Evolutionary conservation across 208 protist species (phyloP), one percentile per base, ranked within the genome.

Genomic region (Endotrypanum monterogeii): DNA sequence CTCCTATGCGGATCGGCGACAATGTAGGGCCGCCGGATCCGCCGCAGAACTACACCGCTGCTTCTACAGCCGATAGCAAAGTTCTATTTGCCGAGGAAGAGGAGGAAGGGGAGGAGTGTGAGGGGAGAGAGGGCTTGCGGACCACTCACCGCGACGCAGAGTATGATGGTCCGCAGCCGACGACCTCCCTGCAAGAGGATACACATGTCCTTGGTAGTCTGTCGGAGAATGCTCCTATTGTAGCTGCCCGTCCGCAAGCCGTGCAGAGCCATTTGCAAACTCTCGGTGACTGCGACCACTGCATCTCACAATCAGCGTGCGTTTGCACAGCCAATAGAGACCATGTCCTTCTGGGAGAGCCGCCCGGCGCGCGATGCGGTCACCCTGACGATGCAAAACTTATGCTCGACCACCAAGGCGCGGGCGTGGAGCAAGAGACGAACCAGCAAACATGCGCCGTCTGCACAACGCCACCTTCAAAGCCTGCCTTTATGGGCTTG

Each of bases 61-160:
- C 54, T 35, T 75, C 63, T 37, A 75, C 69, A 23, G 70, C 55
- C 18, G 69, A 74, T 23, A 75, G 76, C 62, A 80, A 71, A 46
- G 46, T 66, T 3, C 69, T 74, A 4, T 74, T 80, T 37, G 62
- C 51, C 41, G 75, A 79, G 35, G 75, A 74, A 16, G 69, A 75
- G 2, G 69, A 75, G 6, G 69, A 80, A 16, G 69, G 56, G 28
- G 62, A 32, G 3, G 69, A 74, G 41, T 23, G 28, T 5, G 32
- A 50, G 37, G 37, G 39, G n/a, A 20, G 41, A 44, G 48, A 28
- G 25, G 30, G 23, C 32, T 57, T 44, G 48, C 20, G 4, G 16
- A 8, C 32, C 30, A 46, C 37, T 50, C 25, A 3, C 66, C 48
- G 18, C 66, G 12, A 18, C 46, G 66, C 7, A 16, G 3, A 44